Percentiles rank a stretch among this genome's conserved stretches.
phyloP scores from a whole-genome alignment of 768 basidiomycete species.

The Gloeostereum incarnatum region DNA sequence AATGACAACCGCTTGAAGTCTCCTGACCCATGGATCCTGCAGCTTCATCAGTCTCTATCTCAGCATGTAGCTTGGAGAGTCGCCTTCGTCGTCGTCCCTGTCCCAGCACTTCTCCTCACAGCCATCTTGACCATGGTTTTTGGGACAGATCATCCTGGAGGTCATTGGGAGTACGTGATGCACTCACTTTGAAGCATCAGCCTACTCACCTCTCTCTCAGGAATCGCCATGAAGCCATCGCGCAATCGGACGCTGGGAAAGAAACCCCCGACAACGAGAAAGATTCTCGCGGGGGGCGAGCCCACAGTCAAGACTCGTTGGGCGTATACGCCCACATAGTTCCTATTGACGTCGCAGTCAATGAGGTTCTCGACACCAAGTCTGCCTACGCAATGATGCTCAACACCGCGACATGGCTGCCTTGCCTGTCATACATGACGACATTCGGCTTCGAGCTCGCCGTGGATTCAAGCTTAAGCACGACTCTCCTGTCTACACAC shows the following conservation, averaged over 20 bases:
- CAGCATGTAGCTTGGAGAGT: constrained; percentile 42
- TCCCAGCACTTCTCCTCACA: constrained; percentile 36
- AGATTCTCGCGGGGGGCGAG: constrained; percentile 12
- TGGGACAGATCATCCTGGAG: constrained; percentile 46
- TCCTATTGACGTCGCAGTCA: constrained; percentile 34
- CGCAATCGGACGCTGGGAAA: no score
- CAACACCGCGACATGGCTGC: constrained; percentile 45
- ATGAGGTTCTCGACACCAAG: constrained; percentile 28
- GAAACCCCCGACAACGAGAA: constrained; percentile 21
- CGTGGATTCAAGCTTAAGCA: constrained; percentile 44
- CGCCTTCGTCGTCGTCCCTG: constrained; percentile 47
- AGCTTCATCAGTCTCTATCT: constrained; percentile 22
- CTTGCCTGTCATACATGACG: constrained; percentile 39
- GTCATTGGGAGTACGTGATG: constrained; percentile 26
- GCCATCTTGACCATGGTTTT: constrained; percentile 31
- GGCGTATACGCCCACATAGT: constrained; percentile 15
- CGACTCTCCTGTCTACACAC: constrained; percentile 27
- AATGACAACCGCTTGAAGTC: background rate
- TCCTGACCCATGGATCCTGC: constrained; percentile 9
- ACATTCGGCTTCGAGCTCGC: constrained; percentile 53
- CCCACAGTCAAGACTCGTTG: constrained; percentile 12
- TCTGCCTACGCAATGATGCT: constrained; percentile 21
- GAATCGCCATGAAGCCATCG: no score
- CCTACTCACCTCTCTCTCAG: no score
- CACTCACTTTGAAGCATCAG: constrained; percentile 14